phyloP scores from a whole-genome alignment of 176 grass and related monocot species.

The Dendrocalamus sinicus region DNA sequence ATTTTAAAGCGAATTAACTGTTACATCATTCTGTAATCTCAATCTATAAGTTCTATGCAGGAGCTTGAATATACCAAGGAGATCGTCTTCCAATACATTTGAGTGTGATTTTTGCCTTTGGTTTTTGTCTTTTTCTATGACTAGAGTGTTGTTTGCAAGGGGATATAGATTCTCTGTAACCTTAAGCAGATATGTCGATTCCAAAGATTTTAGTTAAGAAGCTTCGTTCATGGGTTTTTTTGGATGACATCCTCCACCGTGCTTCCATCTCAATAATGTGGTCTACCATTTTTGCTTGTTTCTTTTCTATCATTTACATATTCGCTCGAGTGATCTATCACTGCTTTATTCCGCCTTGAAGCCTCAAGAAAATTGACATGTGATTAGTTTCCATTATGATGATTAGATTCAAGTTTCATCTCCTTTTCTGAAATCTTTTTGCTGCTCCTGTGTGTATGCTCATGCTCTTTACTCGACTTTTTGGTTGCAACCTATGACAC shows the following conservation, averaged over 20 bases:
- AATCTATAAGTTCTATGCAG: not conserved
- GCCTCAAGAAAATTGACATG: not conserved
- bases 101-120: not conserved
- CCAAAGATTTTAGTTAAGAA: not conserved
- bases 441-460: not conserved
- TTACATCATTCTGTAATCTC: not conserved
- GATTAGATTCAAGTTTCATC: not conserved
- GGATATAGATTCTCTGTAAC: not conserved
- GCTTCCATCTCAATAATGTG: not conserved
- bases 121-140: slow-evolving; percentile 4
- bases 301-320: not conserved
- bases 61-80: not conserved
- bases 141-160: not conserved
- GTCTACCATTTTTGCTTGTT: not conserved
- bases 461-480: not conserved
- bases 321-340: not conserved
- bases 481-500: not conserved
- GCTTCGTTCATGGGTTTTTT: not conserved
- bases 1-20: not conserved
- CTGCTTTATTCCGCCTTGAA: not conserved
- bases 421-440: not conserved
- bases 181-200: not conserved
- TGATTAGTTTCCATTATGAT: not conserved
- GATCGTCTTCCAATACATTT: not conserved
- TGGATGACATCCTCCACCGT: not conserved